Conservation (phyloP, 2,329 filamentous ascomycete genomes). For the Blastomyces percursus region DNA sequence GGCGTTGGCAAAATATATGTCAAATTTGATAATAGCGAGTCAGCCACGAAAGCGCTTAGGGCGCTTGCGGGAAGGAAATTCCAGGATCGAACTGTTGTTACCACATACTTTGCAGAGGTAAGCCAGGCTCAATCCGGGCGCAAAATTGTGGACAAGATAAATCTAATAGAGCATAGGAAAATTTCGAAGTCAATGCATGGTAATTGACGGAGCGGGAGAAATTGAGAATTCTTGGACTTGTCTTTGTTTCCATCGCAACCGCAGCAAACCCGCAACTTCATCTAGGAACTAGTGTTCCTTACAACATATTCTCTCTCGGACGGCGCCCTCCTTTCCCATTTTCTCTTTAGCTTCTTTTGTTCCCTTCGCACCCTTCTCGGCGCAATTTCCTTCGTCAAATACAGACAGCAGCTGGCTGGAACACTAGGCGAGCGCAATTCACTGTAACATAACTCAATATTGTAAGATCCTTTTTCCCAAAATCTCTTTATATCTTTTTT, state of each 20-base stretch:
- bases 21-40: constrained; percentile 72
- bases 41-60: constrained; percentile 71
- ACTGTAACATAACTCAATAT: constrained; percentile 8
- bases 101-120: constrained; percentile 92
- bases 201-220: constrained; percentile 35
- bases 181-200: constrained; percentile 87
- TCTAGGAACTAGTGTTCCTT: background rate
- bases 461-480: constrained; percentile 6
- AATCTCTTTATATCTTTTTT: background rate
- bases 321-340: background rate
- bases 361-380: background rate
- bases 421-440: background rate
- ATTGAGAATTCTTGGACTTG: background rate
- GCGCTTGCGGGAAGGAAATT: constrained; percentile 94
- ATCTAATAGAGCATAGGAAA: constrained; percentile 50
- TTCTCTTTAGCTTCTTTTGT: background rate
- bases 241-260: background rate
- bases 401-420: background rate
- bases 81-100: constrained; percentile 88
- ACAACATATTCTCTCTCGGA: background rate
- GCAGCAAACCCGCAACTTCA: background rate
- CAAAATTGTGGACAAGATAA: background rate
- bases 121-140: constrained; percentile 17
- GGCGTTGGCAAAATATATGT: constrained; percentile 97
- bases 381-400: constrained; percentile 1